Percentiles rank a stretch among this genome's conserved stretches.
Evolutionary conservation across 2,329 filamentous ascomycete genomes (phyloP).

Genomic region (Penicillium fuscoglaucum): DNA sequence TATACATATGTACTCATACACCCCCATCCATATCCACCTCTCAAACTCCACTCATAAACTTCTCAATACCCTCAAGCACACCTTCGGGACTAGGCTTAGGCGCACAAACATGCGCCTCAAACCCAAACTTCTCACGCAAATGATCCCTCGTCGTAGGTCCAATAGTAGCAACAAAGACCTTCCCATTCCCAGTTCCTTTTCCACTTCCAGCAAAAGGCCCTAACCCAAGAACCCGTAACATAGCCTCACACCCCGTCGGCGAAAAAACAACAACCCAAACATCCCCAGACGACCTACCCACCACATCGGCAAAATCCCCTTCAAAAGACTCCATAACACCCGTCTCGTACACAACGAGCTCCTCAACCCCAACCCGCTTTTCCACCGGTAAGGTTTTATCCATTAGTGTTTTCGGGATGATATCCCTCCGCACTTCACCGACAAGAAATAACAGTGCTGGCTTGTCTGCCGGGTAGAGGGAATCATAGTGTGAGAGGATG

Average conservation of each 20-base stretch:
- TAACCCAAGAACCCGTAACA: conserved; percentile 56
- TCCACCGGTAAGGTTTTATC: conserved; percentile 49
- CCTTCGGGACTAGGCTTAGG: conserved; percentile 79
- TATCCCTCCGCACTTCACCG: conserved; percentile 83
- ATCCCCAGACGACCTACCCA: conserved; percentile 38
- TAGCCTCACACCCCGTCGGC: conserved; percentile 61
- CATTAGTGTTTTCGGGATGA: conserved; percentile 81
- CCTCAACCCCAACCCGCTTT: conserved; percentile 66
- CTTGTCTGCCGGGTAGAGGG: conserved; percentile 21
- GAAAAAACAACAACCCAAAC: conserved; percentile 55
- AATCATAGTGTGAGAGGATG: conserved; percentile 76
- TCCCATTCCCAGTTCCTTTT: conserved; percentile 9
- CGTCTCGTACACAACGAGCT: conserved; percentile 84
- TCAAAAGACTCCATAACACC: conserved; percentile 78
- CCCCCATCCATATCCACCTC: background rate
- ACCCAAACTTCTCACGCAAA: conserved; percentile 51
- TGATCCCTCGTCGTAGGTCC: conserved; percentile 87
- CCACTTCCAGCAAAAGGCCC: conserved; percentile 24
- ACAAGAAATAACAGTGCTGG: conserved; percentile 80
- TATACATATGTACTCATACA: no score
- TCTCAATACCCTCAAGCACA: conserved; percentile 65
- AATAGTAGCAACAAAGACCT: conserved; percentile 74
- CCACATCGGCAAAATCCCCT: conserved; percentile 58
- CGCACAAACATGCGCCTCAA: conserved; percentile 63
- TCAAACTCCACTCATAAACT: conserved; percentile 40